These are phyloP conservation scores for Cryptosporidium viatorum DNA, from an alignment of 169 alveolate genomes.

Conservation along the genomic window DNA sequence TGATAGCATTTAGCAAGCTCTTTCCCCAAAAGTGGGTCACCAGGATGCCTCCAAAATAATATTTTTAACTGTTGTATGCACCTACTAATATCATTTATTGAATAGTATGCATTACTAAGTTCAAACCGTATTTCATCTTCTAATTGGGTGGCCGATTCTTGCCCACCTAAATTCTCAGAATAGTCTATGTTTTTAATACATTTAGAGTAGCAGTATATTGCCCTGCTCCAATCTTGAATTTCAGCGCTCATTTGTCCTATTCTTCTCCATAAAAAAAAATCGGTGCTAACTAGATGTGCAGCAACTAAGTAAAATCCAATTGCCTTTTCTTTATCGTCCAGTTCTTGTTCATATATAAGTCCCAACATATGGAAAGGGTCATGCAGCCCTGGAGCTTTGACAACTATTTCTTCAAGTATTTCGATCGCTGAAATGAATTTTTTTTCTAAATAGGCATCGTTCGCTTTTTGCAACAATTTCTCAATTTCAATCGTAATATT, in stretches of 20 bases:
- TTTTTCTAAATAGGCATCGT: conserved; percentile 79
- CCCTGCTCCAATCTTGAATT: conserved; percentile 71
- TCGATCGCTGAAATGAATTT: conserved; percentile 79
- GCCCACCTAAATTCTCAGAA: conserved; percentile 35
- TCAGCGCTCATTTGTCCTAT: conserved; percentile 85
- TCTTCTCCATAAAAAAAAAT: conserved; percentile 85
- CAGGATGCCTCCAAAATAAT: conserved; percentile 71
- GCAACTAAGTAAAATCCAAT: conserved; percentile 88
- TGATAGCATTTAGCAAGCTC: conserved; percentile 75
- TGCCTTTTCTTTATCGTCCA: conserved; percentile 85
- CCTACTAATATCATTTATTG: conserved; percentile 22
- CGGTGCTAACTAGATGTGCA: conserved; percentile 88
- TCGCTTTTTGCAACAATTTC: conserved; percentile 80
- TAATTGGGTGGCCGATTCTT: conserved; percentile 38
- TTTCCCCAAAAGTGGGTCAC: conserved; percentile 69
- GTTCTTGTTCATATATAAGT: conserved; percentile 88
- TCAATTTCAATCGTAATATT: conserved; percentile 76
- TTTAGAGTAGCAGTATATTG: conserved; percentile 75
- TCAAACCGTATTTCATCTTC: conserved; percentile 75
- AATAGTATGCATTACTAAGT: conserved; percentile 57
- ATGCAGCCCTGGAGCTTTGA: conserved; percentile 87
- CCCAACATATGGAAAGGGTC: conserved; percentile 91
- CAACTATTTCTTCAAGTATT: conserved; percentile 84
- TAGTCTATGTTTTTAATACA: conserved; percentile 33
- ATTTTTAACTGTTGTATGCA: conserved; percentile 72